Evolutionary conservation across 345 rosid genomes (phyloP).

Genomic region (Euphorbia lathyris): DNA sequence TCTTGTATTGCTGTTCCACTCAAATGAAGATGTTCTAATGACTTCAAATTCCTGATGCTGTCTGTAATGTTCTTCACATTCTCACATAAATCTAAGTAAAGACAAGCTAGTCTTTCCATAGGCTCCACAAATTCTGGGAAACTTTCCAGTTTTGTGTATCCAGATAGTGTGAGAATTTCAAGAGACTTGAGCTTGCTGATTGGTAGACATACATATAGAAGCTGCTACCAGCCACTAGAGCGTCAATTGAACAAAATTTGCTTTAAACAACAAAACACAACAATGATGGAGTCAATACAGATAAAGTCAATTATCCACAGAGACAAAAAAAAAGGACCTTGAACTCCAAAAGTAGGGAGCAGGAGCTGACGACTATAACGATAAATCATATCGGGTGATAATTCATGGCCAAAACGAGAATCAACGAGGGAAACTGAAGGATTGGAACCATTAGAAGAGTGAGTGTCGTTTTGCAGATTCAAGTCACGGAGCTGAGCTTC

Average conservation of each 20-base stretch:
- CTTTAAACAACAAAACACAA: neutral
- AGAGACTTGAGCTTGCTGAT: neutral
- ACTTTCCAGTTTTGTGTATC: neutral
- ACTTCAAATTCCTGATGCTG: no score
- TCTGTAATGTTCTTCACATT: no score
- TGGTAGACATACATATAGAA: neutral
- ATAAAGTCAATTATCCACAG: neutral
- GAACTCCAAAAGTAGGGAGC: conserved; percentile 82
- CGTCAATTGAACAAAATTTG: no score
- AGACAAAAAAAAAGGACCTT: conserved; percentile 43
- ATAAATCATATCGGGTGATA: conserved; percentile 64
- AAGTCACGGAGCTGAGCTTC: conserved; percentile 59
- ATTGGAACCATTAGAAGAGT: conserved; percentile 27
- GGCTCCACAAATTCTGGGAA: neutral
- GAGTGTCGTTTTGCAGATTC: conserved; percentile 23
- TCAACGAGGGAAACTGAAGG: conserved; percentile 27
- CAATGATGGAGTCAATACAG: neutral
- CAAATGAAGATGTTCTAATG: no score
- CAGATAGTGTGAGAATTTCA: neutral
- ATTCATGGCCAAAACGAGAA: conserved; percentile 41
- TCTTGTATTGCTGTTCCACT: no score
- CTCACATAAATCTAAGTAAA: no score
- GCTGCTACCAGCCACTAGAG: no score
- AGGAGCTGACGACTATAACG: conserved; percentile 94
- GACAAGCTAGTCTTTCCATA: no score